Evolutionary conservation across 2,329 filamentous ascomycete species (phyloP).

Genomic region (Pestalotiopsis sp.): DNA sequence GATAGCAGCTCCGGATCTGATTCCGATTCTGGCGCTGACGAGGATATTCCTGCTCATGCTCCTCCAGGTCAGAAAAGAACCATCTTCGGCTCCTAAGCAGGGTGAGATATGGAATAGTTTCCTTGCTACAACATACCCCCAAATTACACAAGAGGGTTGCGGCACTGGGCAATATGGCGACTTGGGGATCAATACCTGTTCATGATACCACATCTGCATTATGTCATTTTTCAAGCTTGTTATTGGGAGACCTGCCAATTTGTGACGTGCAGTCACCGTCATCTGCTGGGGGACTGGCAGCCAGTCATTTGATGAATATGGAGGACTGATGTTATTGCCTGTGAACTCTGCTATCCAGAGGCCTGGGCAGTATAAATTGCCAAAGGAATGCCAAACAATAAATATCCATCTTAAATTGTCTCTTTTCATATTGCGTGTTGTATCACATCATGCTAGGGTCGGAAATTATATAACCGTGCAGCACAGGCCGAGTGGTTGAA

Average conservation of each 20-base stretch:
- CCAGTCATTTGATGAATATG: neutral
- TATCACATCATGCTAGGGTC: too few relatives aligned
- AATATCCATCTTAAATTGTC: too few relatives aligned
- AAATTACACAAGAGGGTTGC: neutral
- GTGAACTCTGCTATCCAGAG: too few relatives aligned
- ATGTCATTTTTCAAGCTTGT: neutral
- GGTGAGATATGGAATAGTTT: neutral
- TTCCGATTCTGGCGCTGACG: conserved; percentile 27
- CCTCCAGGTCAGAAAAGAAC: conserved; percentile 16
- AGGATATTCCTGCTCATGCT: conserved; percentile 31
- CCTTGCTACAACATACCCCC: neutral
- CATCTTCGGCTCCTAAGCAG: neutral
- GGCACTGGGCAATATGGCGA: neutral
- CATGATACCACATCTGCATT: neutral
- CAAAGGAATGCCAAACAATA: too few relatives aligned
- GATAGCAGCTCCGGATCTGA: conserved; percentile 10
- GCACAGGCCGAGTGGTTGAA: too few relatives aligned
- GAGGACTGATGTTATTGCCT: neutral
- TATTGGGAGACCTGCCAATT: neutral
- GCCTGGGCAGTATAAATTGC: too few relatives aligned
- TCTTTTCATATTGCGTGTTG: too few relatives aligned
- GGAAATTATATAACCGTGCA: too few relatives aligned
- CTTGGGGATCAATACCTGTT: neutral
- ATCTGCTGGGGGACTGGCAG: neutral
- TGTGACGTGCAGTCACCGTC: neutral